These are phyloP conservation scores for Suillus sp. DNA, from an alignment of 768 basidiomycete species.

Conservation along the genomic window DNA sequence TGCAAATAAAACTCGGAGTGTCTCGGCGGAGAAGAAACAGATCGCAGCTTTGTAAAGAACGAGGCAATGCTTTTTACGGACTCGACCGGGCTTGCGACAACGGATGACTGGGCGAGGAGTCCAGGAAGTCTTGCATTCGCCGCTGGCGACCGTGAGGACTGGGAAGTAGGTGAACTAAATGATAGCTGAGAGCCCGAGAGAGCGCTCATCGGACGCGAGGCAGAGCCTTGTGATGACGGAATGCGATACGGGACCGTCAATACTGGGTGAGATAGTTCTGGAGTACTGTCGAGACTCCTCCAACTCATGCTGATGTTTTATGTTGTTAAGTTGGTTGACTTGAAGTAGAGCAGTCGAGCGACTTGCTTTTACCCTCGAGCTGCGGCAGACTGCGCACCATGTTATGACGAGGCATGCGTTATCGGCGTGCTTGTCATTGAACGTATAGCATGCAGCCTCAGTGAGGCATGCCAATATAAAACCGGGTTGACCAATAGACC, in stretches of 20 bases:
- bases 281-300: conserved; percentile 14
- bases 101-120: conserved; percentile 4
- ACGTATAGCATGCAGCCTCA: background rate
- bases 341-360: background rate
- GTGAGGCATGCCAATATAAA: background rate
- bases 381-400: background rate
- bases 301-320: conserved; percentile 7
- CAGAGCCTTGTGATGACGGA: conserved; percentile 11
- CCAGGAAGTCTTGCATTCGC: conserved; percentile 4
- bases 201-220: conserved; percentile 10
- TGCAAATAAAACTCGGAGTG: conserved; percentile 26
- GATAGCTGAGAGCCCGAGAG: conserved; percentile 11
- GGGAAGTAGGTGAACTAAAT: conserved; percentile 7
- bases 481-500: background rate
- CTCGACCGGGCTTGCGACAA: conserved; percentile 11
- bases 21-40: conserved; percentile 4
- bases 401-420: background rate
- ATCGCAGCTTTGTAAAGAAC: conserved; percentile 10
- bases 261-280: conserved; percentile 1
- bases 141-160: background rate
- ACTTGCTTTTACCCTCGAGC: conserved; percentile 1
- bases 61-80: conserved; percentile 11
- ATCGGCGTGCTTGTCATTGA: conserved; percentile 1
- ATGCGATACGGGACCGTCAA: conserved; percentile 7
- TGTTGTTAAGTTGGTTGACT: background rate